Evolutionary conservation across 2,329 filamentous ascomycete genomes (phyloP).

Genomic region (Aspergillus felis): DNA sequence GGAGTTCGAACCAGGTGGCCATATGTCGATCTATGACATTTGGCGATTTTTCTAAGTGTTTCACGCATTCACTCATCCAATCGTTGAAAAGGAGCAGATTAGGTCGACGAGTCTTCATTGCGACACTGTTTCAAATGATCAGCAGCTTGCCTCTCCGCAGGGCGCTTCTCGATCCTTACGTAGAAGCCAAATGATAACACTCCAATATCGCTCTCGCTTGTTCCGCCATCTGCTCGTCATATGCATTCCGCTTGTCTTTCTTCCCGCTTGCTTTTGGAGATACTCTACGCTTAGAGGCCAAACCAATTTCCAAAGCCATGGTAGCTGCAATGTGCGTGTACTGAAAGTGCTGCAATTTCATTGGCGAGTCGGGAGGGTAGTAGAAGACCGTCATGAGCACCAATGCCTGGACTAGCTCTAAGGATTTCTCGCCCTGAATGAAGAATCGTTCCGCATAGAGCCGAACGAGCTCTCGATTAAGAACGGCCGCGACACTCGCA

Average conservation of each 20-base stretch:
- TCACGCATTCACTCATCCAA: constrained; percentile 33
- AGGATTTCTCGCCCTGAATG: constrained; percentile 48
- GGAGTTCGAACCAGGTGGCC: constrained; percentile 33
- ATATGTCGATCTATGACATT: constrained; percentile 27
- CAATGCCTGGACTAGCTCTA: constrained; percentile 51
- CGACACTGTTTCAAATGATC: constrained; percentile 22
- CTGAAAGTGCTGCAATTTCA: constrained; percentile 49
- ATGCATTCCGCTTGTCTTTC: constrained; percentile 7
- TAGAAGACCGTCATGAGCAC: constrained; percentile 49
- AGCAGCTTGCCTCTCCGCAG: not conserved
- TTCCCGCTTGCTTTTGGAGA: constrained; percentile 15
- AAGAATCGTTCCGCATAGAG: constrained; percentile 48
- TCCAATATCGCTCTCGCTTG: constrained; percentile 31
- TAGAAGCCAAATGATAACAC: constrained; percentile 33
- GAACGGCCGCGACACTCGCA: constrained; percentile 39
- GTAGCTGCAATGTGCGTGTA: constrained; percentile 51
- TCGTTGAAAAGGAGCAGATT: constrained; percentile 35
- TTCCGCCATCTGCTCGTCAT: constrained; percentile 30
- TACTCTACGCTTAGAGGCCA: constrained; percentile 29
- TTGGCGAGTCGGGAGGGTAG: constrained; percentile 46
- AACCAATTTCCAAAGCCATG: constrained; percentile 47
- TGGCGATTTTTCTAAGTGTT: constrained; percentile 27
- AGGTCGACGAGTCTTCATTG: constrained; percentile 35
- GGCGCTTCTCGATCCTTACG: constrained; percentile 13
- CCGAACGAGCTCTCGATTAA: constrained; percentile 48